Evolutionary conservation across 805 yeast genomes (phyloP).

Genomic region (Peterozyma xylosa): DNA sequence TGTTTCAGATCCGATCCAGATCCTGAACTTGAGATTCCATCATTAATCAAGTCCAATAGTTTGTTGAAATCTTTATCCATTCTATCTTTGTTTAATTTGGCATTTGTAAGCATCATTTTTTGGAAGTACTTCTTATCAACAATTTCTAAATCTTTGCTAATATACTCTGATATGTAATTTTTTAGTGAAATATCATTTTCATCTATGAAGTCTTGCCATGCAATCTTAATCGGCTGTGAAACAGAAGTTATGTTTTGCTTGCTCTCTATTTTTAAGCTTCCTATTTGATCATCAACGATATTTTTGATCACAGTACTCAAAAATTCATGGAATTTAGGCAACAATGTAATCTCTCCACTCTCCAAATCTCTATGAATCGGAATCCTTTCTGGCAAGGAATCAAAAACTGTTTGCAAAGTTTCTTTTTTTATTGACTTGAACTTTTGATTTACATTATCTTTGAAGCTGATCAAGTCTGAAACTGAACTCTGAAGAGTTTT

Average conservation of each 20-base stretch:
- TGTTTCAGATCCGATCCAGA: too few relatives aligned
- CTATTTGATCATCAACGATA: slow-evolving; percentile 2
- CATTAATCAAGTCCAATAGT: slow-evolving; percentile 1
- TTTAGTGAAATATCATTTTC: slow-evolving; percentile 3
- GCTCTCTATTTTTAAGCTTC: slow-evolving; percentile 1
- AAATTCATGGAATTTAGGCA: slow-evolving; percentile 7
- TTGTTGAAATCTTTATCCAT: slow-evolving; percentile 4
- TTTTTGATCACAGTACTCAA: slow-evolving; percentile 2
- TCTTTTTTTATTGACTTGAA: slow-evolving; percentile 3
- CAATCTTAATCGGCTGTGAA: neutral
- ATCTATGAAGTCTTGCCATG: slow-evolving; percentile 6
- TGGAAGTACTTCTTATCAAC: slow-evolving; percentile 7
- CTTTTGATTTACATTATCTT: neutral
- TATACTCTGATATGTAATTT: slow-evolving; percentile 3
- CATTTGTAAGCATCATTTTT: slow-evolving; percentile 3
- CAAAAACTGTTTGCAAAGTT: neutral
- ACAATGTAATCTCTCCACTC: slow-evolving; percentile 3
- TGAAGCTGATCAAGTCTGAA: neutral
- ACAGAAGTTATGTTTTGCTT: neutral
- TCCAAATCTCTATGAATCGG: neutral
- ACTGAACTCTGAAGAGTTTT: neutral
- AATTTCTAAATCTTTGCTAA: slow-evolving; percentile 5
- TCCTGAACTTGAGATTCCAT: neutral
- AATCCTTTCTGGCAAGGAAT: slow-evolving; percentile 2
- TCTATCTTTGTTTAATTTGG: slow-evolving; percentile 4